Evolutionary conservation across 208 protist species (phyloP), one percentile per base, ranked within the genome.

Genomic region (Trypanosoma melophagium): DNA sequence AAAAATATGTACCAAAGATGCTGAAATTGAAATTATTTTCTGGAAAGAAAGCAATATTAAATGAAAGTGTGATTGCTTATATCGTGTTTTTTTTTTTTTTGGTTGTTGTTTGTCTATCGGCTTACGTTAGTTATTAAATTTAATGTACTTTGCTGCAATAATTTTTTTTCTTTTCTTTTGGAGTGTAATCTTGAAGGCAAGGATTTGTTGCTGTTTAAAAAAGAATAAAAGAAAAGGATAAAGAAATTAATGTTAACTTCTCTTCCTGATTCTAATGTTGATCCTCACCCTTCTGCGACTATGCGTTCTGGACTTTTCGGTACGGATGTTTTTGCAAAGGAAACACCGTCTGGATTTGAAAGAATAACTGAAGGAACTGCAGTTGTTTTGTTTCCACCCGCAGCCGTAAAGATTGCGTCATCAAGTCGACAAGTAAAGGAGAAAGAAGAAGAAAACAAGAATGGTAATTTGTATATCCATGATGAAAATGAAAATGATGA

Each of bases 331-430:
- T 62, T 96, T 24, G 57, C 24, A n/a, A 77, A 75, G 41, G 83
- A 78, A 25, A 79, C 80, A 21, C 86, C 84, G 0, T 52, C 35
- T 52, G 86, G 85, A 7, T 96, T 86, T 66, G 69, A 70, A 14
- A 93, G 88, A 60, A 75, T 94, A 17, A 77, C 60, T 8, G 91
- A 96, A 66, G 91, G 91, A 56, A 89, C 70, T 55, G 69, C 91
- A 12, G 88, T 84, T 0, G 84, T 96, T 0, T 79, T 96, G 13
- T 87, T 93, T 60, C 84, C 91, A 7, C 91, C 85, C 52, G 77
- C 83, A 62, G 63, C 83, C 41, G 21, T 56, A 38, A 74, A 74
- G 53, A 21, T 13, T 12, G 13, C 61, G 14, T 9, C 38, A 17
- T 17, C 2, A 21, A 45, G 16, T 22, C 44, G 0, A 52, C 3